Evolutionary conservation across 768 basidiomycete genomes (phyloP), one percentile per base, ranked within the genome.

Genomic region (Lepiota venenata): DNA sequence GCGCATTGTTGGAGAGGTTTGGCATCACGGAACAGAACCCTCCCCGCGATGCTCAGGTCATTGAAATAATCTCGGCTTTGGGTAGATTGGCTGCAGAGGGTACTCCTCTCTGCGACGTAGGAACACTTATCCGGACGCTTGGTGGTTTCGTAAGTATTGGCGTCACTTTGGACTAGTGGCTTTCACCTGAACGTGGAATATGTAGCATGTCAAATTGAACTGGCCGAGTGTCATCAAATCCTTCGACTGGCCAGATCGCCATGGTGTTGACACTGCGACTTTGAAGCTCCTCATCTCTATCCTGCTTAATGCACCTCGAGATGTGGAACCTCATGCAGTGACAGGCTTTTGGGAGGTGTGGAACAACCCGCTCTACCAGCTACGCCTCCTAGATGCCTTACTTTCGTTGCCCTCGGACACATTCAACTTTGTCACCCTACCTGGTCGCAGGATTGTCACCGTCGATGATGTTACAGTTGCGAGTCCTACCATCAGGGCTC

Each of bases 351-450:
- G 91, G 91, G 76, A 80, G 61, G 72, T 75, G 2, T 98, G 96
- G 96, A 77, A 77, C 10, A 95, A 97, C 66, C 80, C 90, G 1
- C 67, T 89, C 21, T 90, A 90, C 61, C 93, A 96, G 66, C 79
- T 98, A 25, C 85, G 87, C 39, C 78, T 99, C 16, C 78, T 98
- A 29, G 92, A 94, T 61, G 91, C 91, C 2, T 79, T 99, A 36
- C 84, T 96, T 9, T 92, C 88, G 21, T 75, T 98, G 21, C 88
- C 94, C 2, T 84, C 84, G 1, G 96, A 97, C 67, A 91, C 91
- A 0, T 93, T 97, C 75, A 93, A 90, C 65, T 91, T 98, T 65
- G 89, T 96, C 49, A 83, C 87, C 29, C 77, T 98, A 22, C 91
- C 93, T 36, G 88, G 90, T 2, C 82, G 80, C 35, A 75, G 88